Evolutionary conservation across 176 grass and related monocot genomes (phyloP), one percentile per base, ranked within the genome.

Genomic region (Oryza officinalis): DNA sequence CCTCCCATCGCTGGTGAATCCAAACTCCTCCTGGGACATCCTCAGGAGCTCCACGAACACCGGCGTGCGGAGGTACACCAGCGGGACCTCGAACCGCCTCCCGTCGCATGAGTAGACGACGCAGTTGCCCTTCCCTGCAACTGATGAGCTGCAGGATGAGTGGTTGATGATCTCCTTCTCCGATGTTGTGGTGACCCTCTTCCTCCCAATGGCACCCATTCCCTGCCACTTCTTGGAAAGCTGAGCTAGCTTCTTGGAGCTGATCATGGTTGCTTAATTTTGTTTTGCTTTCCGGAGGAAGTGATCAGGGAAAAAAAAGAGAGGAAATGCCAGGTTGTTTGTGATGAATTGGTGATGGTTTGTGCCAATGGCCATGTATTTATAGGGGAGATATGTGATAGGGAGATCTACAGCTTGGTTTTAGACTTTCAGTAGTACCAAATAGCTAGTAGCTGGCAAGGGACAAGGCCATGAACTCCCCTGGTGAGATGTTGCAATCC

Each of bases 141-240:
- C 84, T 38, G 38, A 17, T 65, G 38, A 17, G 35, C 57, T 92
- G 59, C 74, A 88, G 67, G 52, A 57, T 22, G 52, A 57, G 3
- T 17, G 13, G 30, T 84, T 57, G 20, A 65, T 76, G 23, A 65
- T 69, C 60, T 76, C 78, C 79, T 79, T 90, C 57, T 73, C 77
- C 3, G 52, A 57, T 15, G n/a, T 41, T n/a, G 73, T 13, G 57
- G 78, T 69, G 37, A 86, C 82, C 47, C 84, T 89, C 80, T 78
- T 91, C 80, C 94, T 75, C 37, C 89, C 81, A 38, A 91, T 77
- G 20, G 72, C 73, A 59, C 86, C 70, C 64, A 93, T 91, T 74
- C 71, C 90, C 67, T 87, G 92, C 92, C 89, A 92, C 81, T 92
- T 92, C 83, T 89, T 94, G 46, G 83, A 89, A 47, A 96, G 77